Base-by-base conservation (phyloP, 257 asterid species). In the Petrea volubilis region DNA sequence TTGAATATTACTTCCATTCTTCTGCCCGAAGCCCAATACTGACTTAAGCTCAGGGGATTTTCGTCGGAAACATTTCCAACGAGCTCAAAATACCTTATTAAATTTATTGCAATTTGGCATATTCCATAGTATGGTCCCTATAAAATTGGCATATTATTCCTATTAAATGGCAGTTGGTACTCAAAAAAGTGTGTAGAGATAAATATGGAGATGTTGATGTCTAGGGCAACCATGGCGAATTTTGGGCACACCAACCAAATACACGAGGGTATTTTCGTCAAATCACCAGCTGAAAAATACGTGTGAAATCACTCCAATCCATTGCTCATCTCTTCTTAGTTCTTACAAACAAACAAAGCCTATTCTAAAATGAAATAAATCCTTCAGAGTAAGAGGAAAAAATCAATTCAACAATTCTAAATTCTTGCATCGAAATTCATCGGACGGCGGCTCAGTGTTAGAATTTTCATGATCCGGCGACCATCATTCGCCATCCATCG, bases 201-300 rank as follows among this genome's bases (percentile, higher is more conserved):
- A 61, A 25, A 59, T 59, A 18, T 20, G 63, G 18, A 3, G 65
- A 61, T n/a, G 34, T 40, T 43, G 38, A 43, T 56, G 58, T 43
- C 52, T 74, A 65, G 73, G 73, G 59, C 77, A 56, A 44, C 62
- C 4, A 63, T 62, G 73, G 73, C 73, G 56, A 20, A 46, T 47
- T 76, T 63, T 33, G 1, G 67, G 70, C 68, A 57, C 17, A 25
- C 1, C 62, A 21, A 24, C 27, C 34, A 18, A 33, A 77, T 18
- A 40, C 14, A 18, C 46, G 27, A 46, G 82, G 82, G 63, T 29
- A 78, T 8, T 60, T 63, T 34, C 79, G 82, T 78, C 79, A 24
- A 55, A 3, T 17, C 12, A 28, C 59, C 70, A 57, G 31, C 68
- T 40, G 41, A 70, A 76, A 71, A 76, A 71, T 77, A 38, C 52